Base-by-base conservation (phyloP, 176 grass and related monocot species). In the Ampelocalamus luodianensis region DNA sequence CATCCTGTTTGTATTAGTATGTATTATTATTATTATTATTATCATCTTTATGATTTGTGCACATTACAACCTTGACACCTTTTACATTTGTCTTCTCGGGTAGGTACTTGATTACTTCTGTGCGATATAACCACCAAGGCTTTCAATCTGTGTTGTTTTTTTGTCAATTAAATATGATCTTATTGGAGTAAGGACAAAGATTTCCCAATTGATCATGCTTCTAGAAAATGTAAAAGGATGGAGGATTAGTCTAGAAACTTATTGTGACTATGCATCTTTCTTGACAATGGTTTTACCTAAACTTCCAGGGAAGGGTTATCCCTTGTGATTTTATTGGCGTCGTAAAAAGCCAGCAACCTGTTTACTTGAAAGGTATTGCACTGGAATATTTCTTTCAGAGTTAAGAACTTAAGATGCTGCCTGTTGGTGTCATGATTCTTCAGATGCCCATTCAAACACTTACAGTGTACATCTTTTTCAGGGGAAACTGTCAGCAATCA, bases 281-380 rank as follows among this genome's bases (percentile, higher is more conserved):
- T 77, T 86, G 34, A 82, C 39, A 78, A 23, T 86, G n/a, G 18
- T 27, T 62, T 34, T 76, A 20, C 62, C 45, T 40, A 22, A 79
- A 90, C 74, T 81, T 84, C 60, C 75, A 99, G 96, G 96, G 96
- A 89, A 95, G 96, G 79, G 91, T 96, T 77, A 92, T 99, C 84
- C 93, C 96, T 77, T 99, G 96, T 27, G 96, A 99, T 89, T 99
- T 99, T 82, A 99, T 99, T 54, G 93, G 93, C 1, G 58, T 87
- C 42, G 59, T 96, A 60, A 94, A 90, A 96, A 99, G 91, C 84
- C 96, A 99, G 82, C 96, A 92, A 45, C 96, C 96, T 71, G 85
- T 92, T 83, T 96, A 96, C 68, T 84, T 99, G 83, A 93, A 97
- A 85, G 87, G 87, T 89, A 75, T 89, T 65, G 2, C 20, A 17